Evolutionary conservation across 352 stramenopile genomes (phyloP).

Genomic region (Pythium periplocum): DNA sequence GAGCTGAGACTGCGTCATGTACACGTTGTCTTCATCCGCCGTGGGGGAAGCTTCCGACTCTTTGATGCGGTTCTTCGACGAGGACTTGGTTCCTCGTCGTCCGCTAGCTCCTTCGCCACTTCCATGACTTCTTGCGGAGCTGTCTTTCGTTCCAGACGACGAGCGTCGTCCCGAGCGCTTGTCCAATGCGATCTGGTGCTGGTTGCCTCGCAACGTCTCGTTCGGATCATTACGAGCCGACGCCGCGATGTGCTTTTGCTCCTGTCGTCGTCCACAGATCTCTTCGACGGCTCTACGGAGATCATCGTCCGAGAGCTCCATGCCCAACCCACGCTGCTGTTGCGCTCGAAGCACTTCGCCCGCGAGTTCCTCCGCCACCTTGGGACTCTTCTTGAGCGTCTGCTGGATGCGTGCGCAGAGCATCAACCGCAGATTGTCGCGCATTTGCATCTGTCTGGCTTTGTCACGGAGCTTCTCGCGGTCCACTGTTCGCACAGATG

Average conservation of each 20-base stretch:
- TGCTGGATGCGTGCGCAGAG: conserved; percentile 75
- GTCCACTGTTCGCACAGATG: conserved; percentile 51
- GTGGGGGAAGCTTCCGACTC: not conserved
- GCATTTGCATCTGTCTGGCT: conserved; percentile 64
- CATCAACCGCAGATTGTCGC: conserved; percentile 54
- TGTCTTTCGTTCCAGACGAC: conserved; percentile 19
- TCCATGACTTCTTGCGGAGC: conserved; percentile 10
- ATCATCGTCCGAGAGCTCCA: conserved; percentile 33
- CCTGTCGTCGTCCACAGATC: conserved; percentile 25
- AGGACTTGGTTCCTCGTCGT: conserved; percentile 2
- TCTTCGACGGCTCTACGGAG: conserved; percentile 38
- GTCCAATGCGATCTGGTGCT: conserved; percentile 1
- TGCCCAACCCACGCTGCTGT: conserved; percentile 30
- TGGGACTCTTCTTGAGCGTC: conserved; percentile 56
- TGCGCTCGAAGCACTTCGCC: conserved; percentile 47
- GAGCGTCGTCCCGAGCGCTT: conserved; percentile 18
- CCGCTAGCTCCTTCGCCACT: conserved; percentile 1
- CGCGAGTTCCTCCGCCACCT: conserved; percentile 57
- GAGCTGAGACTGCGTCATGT: conserved; percentile 61
- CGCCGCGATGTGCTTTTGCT: conserved; percentile 24
- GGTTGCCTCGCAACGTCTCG: not conserved
- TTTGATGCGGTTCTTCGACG: conserved; percentile 11
- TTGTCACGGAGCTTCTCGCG: conserved; percentile 66
- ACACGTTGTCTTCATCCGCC: conserved; percentile 42
- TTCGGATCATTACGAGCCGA: not conserved